Evolutionary conservation across 805 yeast genomes (phyloP).

Genomic region (Starmerella kuoi): DNA sequence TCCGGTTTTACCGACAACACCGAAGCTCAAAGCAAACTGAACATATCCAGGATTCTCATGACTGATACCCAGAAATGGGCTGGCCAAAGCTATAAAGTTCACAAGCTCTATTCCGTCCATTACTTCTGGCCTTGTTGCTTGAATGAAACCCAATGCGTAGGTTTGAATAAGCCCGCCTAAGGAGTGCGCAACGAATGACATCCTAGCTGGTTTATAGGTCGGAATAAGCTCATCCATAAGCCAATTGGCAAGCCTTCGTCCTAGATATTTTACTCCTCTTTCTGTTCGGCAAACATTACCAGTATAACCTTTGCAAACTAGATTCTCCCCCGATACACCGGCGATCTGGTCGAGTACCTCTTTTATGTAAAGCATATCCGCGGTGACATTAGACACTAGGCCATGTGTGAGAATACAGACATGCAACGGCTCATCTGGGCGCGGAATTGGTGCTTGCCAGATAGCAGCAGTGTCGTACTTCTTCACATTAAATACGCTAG

Average conservation of each 20-base stretch:
- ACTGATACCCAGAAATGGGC: conserved; percentile 79
- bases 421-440: conserved; percentile 51
- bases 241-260: conserved; percentile 66
- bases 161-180: conserved; percentile 88
- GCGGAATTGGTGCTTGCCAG: conserved; percentile 60
- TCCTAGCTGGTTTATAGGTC: conserved; percentile 37
- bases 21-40: conserved; percentile 71
- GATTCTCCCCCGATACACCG: conserved; percentile 39
- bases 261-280: conserved; percentile 73
- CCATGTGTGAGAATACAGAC: conserved; percentile 85
- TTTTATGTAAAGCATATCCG: conserved; percentile 79
- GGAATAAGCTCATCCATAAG: conserved; percentile 45
- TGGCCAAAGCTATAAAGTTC: conserved; percentile 71
- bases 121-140: conserved; percentile 49
- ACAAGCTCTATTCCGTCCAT: conserved; percentile 56
- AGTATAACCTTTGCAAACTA: conserved; percentile 69
- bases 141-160: conserved; percentile 75
- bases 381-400: conserved; percentile 74
- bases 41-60: conserved; percentile 81
- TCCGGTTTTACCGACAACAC: conserved; percentile 87
- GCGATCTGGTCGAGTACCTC: conserved; percentile 57
- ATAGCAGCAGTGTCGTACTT: conserved; percentile 49
- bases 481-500: conserved; percentile 24
- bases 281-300: conserved; percentile 84
- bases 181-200: conserved; percentile 88